Evolutionary conservation across 768 basidiomycete genomes (phyloP).

Genomic region (Boletus sp.): DNA sequence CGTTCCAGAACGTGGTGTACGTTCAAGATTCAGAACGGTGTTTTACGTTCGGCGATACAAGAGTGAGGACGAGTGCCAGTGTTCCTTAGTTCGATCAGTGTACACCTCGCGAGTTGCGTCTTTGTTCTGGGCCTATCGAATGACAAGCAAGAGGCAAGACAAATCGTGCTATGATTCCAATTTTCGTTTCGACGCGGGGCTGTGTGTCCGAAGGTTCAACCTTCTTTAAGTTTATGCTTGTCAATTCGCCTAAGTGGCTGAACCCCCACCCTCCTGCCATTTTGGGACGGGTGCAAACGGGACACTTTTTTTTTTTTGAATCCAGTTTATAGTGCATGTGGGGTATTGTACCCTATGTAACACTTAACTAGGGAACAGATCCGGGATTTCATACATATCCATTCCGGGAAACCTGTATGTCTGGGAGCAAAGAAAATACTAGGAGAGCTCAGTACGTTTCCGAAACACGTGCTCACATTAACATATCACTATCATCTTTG

Average conservation of each 20-base stretch:
- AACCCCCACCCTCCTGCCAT: too few species aligned
- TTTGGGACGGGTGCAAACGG: too few species aligned
- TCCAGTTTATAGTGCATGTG: too few species aligned
- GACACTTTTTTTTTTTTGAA: too few species aligned
- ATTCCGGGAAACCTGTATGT: too few species aligned
- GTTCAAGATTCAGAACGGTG: constrained; percentile 40
- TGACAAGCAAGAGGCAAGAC: background rate
- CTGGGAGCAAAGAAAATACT: constrained; percentile 8
- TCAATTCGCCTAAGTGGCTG: too few species aligned
- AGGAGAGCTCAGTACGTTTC: constrained; percentile 27
- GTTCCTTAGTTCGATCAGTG: too few species aligned
- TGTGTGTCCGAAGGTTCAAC: too few species aligned
- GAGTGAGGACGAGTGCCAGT: background rate
- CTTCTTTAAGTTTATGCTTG: too few species aligned
- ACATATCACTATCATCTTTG: constrained; percentile 27
- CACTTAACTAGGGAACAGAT: too few species aligned
- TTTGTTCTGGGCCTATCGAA: background rate
- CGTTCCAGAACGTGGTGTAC: constrained; percentile 38
- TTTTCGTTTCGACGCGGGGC: background rate
- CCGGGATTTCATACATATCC: too few species aligned
- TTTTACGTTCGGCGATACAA: constrained; percentile 16
- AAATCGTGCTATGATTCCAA: background rate
- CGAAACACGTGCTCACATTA: constrained; percentile 35
- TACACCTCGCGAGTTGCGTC: background rate
- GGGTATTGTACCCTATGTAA: too few species aligned